Percentiles rank a stretch among this genome's conserved stretches.
Evolutionary conservation across 164 flowering plant species (phyloP).

Genomic region (Liquidambar formosana): DNA sequence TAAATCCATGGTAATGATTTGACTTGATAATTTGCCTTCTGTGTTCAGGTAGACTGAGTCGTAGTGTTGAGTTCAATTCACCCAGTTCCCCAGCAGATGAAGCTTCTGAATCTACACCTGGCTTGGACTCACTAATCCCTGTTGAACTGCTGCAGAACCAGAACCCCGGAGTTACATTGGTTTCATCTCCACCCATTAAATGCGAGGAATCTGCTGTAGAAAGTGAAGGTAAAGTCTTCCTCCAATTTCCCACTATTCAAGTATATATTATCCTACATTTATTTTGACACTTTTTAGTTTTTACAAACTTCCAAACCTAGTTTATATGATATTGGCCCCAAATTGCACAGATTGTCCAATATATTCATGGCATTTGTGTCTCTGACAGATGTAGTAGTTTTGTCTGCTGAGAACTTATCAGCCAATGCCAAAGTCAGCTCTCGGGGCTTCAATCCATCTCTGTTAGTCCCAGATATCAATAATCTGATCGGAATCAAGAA

Average conservation of each 20-base stretch:
- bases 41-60: conserved; percentile 27
- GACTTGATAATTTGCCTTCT: not conserved
- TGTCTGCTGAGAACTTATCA: conserved; percentile 1
- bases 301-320: not conserved
- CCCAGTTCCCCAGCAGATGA: conserved; percentile 8
- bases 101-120: conserved; percentile 6
- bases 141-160: conserved; percentile 8
- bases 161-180: not conserved
- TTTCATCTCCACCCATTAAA: not conserved
- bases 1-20: too few species aligned
- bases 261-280: not conserved
- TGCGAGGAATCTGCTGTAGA: conserved; percentile 1
- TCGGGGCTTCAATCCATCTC: not conserved
- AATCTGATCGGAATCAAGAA: conserved; percentile 2
- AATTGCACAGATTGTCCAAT: too few species aligned
- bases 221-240: conserved; percentile 21
- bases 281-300: not conserved
- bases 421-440: not conserved
- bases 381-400: conserved; percentile 18
- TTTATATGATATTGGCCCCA: too few species aligned
- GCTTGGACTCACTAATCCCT: not conserved
- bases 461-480: not conserved
- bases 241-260: not conserved
- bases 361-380: not conserved
- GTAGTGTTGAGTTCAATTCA: conserved; percentile 2